phyloP scores from a whole-genome alignment of 2,329 filamentous ascomycete genomes.

The Emmonsiellopsis sp. region DNA sequence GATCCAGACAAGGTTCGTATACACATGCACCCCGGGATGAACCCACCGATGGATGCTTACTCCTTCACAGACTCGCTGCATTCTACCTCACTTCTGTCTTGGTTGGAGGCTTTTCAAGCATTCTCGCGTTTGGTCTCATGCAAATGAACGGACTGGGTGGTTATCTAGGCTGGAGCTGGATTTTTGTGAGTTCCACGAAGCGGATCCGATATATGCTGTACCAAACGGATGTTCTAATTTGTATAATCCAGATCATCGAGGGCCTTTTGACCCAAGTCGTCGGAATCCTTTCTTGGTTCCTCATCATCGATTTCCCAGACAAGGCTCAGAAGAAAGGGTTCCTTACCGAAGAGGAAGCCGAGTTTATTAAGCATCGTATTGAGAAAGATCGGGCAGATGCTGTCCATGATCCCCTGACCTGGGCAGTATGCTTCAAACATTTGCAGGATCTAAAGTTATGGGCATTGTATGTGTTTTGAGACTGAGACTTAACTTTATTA shows the following conservation, averaged over 20 bases:
- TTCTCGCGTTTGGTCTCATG: constrained; percentile 34
- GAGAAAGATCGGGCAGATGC: constrained; percentile 46
- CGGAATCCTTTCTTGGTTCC: constrained; percentile 19
- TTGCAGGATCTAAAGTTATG: constrained; percentile 7
- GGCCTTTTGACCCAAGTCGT: constrained; percentile 25
- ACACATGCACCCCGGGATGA: constrained; percentile 6
- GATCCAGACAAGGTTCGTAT: constrained; percentile 27
- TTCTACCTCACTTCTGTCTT: constrained; percentile 44
- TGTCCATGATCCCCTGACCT: constrained; percentile 37
- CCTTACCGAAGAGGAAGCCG: constrained; percentile 31
- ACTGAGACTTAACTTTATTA: constrained; percentile 4
- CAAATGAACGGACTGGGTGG: constrained; percentile 35
- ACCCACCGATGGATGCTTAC: constrained; percentile 14
- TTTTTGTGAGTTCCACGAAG: constrained; percentile 30
- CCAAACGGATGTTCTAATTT: background rate
- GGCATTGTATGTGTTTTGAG: constrained; percentile 7
- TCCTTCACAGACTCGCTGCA: constrained; percentile 30
- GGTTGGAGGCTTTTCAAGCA: constrained; percentile 39
- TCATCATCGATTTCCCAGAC: constrained; percentile 30
- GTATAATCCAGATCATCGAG: constrained; percentile 32
- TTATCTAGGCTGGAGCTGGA: constrained; percentile 46
- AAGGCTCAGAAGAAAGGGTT: constrained; percentile 22
- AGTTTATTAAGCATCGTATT: constrained; percentile 42
- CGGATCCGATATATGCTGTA: background rate
- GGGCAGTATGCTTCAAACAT: constrained; percentile 27